These are phyloP conservation scores for Aspergillus pseudoviridinutans DNA, from an alignment of 2,329 filamentous ascomycete genomes.

Conservation along the genomic window DNA sequence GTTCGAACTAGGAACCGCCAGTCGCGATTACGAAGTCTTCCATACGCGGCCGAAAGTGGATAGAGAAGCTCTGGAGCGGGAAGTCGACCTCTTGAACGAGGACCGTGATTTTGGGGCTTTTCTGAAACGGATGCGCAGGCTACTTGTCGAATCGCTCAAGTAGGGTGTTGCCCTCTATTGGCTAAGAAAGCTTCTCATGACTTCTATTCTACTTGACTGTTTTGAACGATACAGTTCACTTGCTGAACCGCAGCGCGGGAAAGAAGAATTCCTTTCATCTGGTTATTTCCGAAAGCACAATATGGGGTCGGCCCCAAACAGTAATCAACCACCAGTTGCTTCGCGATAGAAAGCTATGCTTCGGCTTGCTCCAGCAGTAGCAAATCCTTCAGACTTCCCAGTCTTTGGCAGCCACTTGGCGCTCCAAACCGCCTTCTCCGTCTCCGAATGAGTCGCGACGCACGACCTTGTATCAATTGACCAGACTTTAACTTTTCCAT, in stretches of 20 bases:
- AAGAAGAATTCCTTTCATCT: background rate
- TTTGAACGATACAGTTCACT: background rate
- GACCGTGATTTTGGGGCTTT: slow-evolving; percentile 57
- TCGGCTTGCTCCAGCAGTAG: slow-evolving; percentile 70
- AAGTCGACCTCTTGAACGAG: slow-evolving; percentile 57
- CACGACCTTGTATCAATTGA: slow-evolving; percentile 77
- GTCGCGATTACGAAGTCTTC: slow-evolving; percentile 78
- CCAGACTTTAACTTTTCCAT: slow-evolving; percentile 96
- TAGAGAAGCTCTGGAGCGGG: slow-evolving; percentile 50
- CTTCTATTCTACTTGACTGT: background rate
- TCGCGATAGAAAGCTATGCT: slow-evolving; percentile 81
- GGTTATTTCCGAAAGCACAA: background rate
- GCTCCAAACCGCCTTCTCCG: slow-evolving; percentile 77
- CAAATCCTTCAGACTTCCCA: slow-evolving; percentile 63
- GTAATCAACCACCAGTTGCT: slow-evolving; percentile 62
- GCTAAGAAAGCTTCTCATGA: background rate
- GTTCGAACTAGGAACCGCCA: slow-evolving; percentile 83
- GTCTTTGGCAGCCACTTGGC: slow-evolving; percentile 79
- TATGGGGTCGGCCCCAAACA: background rate
- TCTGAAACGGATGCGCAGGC: slow-evolving; percentile 59
- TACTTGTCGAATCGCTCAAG: slow-evolving; percentile 56
- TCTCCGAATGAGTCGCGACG: slow-evolving; percentile 91
- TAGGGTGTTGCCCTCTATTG: slow-evolving; percentile 16
- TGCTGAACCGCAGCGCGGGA: background rate
- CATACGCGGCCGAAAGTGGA: slow-evolving; percentile 69